Evolutionary conservation across 2,329 filamentous ascomycete species (phyloP).

Genomic region (Cryphonectria nitschkei): DNA sequence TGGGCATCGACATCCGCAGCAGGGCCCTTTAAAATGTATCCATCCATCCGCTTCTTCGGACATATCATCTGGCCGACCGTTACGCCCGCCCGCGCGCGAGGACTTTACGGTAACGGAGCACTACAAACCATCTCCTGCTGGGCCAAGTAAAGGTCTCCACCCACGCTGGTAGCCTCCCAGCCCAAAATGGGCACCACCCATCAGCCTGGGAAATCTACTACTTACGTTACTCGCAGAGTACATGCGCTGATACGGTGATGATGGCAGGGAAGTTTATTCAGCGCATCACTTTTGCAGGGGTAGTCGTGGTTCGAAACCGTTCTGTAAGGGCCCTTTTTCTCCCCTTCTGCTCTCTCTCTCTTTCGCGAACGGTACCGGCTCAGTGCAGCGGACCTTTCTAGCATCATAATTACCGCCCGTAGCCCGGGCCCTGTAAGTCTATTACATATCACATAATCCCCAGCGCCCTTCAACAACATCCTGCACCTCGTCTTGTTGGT

Average conservation of each 20-base stretch:
- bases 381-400: slow-evolving; percentile 19
- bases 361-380: slow-evolving; percentile 25
- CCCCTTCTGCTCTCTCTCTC: neutral
- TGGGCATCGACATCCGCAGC: neutral
- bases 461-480: slow-evolving; percentile 19
- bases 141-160: slow-evolving; percentile 30
- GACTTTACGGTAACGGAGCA: slow-evolving; percentile 4
- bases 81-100: slow-evolving; percentile 9
- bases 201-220: slow-evolving; percentile 21
- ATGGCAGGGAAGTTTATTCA: neutral
- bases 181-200: slow-evolving; percentile 12
- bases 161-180: slow-evolving; percentile 16
- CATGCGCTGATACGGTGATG: neutral
- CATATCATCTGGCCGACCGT: slow-evolving; percentile 18
- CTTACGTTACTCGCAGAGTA: neutral
- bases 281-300: slow-evolving; percentile 15
- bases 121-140: neutral
- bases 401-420: slow-evolving; percentile 24
- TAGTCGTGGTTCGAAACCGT: slow-evolving; percentile 18
- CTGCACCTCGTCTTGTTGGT: neutral
- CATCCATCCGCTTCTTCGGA: slow-evolving; percentile 9
- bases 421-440: slow-evolving; percentile 15
- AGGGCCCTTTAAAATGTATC: neutral
- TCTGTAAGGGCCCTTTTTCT: slow-evolving; percentile 14
- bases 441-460: slow-evolving; percentile 31